Base-by-base conservation (phyloP, 768 basidiomycete genomes). In the Termitomyces sp. region DNA sequence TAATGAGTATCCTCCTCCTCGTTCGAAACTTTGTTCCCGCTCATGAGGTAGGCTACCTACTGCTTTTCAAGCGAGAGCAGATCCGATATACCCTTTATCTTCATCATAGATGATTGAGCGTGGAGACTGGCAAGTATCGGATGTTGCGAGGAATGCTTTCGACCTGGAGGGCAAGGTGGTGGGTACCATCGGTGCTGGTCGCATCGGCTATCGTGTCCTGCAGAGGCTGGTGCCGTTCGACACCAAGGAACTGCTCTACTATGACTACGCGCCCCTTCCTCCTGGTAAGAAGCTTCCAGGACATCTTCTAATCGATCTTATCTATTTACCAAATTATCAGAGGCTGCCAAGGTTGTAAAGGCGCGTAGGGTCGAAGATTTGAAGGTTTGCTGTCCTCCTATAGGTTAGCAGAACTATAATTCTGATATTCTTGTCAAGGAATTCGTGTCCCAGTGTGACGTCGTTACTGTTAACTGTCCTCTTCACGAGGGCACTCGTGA, bases 111-210 rank as follows among this genome's bases (percentile, higher is more conserved):
- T 91, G 89, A 90, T 93, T 65, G 85, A 91, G 66, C 81, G 82
- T 38, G 91, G 92, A 49, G 89, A 92, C 68, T 96, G 95, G 94
- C 80, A 89, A 73, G 93, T 94, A 53, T 91, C 92, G 18, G 82
- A 89, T 2, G 75, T 93, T 64, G 92, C 92, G 3, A 84, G 92
- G 65, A 86, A 90, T 68, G 88, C 94, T 13, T 96, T 82, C 70
- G 95, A 96, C 74, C 78, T 97, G 63, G 95, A 96, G 76, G 85
- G 83, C 72, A 97, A 96, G 78, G 90, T 94, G 57, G 86, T 96
- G 57, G 94, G 94, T 18, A 96, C 94, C 48, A 92, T 97, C 63
- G 94, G 92, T 58, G 86, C 85, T 69, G 83, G 83, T 61, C 81
- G 78, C 58, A 96, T 96, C 70, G 94, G 94, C 7, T 94, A 92